Percentiles rank a stretch among this genome's conserved stretches.
phyloP scores from a whole-genome alignment of 1,284 basidiomycete genomes.

The Austropuccinia psidii region DNA sequence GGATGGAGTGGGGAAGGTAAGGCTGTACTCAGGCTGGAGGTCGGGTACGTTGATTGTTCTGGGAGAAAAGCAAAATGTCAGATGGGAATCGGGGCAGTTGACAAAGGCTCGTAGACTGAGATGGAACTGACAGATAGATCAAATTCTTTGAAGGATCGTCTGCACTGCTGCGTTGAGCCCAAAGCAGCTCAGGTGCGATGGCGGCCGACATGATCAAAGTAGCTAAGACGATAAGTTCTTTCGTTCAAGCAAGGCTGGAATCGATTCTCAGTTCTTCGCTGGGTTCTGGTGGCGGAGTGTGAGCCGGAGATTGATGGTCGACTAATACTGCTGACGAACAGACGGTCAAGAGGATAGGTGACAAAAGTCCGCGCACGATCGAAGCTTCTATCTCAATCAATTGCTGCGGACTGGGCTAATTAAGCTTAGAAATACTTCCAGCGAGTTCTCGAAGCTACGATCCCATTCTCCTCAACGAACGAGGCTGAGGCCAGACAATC shows the following conservation, averaged over 20 bases:
- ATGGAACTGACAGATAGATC: slow-evolving; percentile 22
- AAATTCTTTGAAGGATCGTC: slow-evolving; percentile 7
- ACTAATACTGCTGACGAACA: too few relatives aligned
- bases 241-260: neutral
- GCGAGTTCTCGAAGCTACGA: too few relatives aligned
- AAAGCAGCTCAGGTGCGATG: slow-evolving; percentile 22
- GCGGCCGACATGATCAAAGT: neutral
- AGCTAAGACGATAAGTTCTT: neutral
- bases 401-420: too few relatives aligned
- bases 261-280: neutral
- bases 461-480: too few relatives aligned
- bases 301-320: neutral
- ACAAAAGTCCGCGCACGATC: too few relatives aligned
- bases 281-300: neutral
- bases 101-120: neutral
- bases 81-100: neutral
- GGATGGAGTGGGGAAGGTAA: slow-evolving; percentile 19
- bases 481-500: too few relatives aligned
- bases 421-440: too few relatives aligned
- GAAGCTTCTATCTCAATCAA: too few relatives aligned
- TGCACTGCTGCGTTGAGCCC: slow-evolving; percentile 31
- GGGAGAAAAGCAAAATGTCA: neutral
- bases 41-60: slow-evolving; percentile 31
- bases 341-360: too few relatives aligned
- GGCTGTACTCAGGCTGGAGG: slow-evolving; percentile 10